Evolutionary conservation across 306 rosid species (phyloP), one percentile per base, ranked within the genome.

Genomic region (Vigna nakashimae): DNA sequence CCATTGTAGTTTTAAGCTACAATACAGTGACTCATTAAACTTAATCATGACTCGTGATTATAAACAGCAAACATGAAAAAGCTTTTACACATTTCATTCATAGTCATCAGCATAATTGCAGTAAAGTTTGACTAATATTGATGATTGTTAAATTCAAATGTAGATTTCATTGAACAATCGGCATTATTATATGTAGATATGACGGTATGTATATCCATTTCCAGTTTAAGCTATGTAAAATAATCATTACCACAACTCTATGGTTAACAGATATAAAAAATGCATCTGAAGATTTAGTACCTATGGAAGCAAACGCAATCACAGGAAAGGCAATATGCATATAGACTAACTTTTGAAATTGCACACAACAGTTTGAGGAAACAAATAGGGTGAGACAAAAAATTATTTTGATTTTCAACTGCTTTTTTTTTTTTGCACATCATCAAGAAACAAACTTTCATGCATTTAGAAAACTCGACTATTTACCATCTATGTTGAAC

Each of bases 101-200:
- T 17, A 43, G 73, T 56, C 74, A 76, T 43, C 18, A 42, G 75
- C 20, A 28, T 13, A 32, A 18, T 28, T 45, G 80, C 89, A 71
- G 71, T 20, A 82, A 82, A 75, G 53, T 76, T 79, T 76, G 89
- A 82, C 82, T 22, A 6, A 7, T 50, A 10, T 16, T 20, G 42
- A 75, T 70, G 84, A 74, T 34, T 32, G 75, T 62, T 67, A 71
- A 42, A 78, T 32, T 65, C 77, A 75, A 79, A 32, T 64, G 40
- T 52, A 38, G 38, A 71, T 43, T 52, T 59, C 63, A 75, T 12
- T 69, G 32, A 78, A 38, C 77, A 56, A 75, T 40, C 64, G 56
- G 24, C 20, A 69, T 16, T 14, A 26, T 26, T 26, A 26, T 26
- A 4, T 36, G 28, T 42, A 36, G 68, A 80, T 9, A 42, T 2